Conservation (phyloP, 495 filamentous ascomycete species). For the Xeromyces bisporus region DNA sequence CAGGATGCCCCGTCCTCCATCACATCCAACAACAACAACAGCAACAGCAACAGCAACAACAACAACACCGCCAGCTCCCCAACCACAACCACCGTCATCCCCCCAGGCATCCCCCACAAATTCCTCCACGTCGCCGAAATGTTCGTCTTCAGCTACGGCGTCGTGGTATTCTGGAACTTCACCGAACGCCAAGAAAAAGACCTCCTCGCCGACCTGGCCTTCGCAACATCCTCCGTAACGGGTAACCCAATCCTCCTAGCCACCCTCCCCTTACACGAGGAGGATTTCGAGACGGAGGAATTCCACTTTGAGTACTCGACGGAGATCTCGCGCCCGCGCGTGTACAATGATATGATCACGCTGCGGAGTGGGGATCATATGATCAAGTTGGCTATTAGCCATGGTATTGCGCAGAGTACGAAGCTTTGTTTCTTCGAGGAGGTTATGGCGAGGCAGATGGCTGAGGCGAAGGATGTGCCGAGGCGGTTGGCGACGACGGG, state of each 20-base stretch:
- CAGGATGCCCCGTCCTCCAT: background rate
- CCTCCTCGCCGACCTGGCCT: constrained; percentile 86
- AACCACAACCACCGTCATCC: constrained; percentile 10
- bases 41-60: too few species aligned
- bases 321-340: constrained; percentile 64
- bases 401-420: constrained; percentile 94
- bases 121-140: constrained; percentile 73
- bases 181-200: constrained; percentile 92
- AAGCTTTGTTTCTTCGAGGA: constrained; percentile 96
- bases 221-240: constrained; percentile 44
- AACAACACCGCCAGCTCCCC: too few species aligned
- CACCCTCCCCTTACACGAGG: constrained; percentile 54
- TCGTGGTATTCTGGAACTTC: constrained; percentile 98
- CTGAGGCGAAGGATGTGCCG: constrained; percentile 79
- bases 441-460: constrained; percentile 87
- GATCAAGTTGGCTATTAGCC: constrained; percentile 94
- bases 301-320: constrained; percentile 97
- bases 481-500: constrained; percentile 77
- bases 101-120: constrained; percentile 42
- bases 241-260: constrained; percentile 42
- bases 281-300: constrained; percentile 94
- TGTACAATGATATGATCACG: constrained; percentile 99
- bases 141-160: constrained; percentile 96
- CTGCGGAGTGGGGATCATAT: constrained; percentile 89
- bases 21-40: too few species aligned